These are phyloP conservation scores for Fusarium metavorans DNA, from an alignment of 2,329 filamentous ascomycete genomes.

Conservation along the genomic window DNA sequence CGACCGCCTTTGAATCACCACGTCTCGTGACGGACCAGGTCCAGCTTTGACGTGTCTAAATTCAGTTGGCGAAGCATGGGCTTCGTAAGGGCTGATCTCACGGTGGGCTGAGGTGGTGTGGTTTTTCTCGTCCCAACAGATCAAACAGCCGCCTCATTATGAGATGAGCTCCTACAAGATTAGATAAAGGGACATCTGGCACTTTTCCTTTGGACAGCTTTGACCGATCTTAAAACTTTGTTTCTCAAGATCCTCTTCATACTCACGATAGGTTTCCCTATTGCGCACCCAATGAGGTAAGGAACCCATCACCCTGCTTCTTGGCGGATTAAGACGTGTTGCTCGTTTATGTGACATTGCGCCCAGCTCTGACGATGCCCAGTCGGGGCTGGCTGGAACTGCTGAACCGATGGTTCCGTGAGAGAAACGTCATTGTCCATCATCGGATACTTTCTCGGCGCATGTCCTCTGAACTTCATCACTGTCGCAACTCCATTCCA, in stretches of 20 bases:
- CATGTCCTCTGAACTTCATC: neutral
- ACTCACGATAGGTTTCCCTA: neutral
- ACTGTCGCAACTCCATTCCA: neutral
- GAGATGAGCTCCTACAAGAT: neutral
- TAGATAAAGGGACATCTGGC: conserved; percentile 13
- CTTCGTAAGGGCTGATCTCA: conserved; percentile 12
- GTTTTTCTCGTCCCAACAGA: conserved; percentile 24
- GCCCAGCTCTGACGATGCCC: neutral
- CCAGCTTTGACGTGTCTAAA: conserved; percentile 2
- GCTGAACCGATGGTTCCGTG: neutral
- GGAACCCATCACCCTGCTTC: neutral
- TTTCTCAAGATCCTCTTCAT: neutral
- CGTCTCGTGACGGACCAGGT: neutral
- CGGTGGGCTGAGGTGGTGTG: conserved; percentile 36
- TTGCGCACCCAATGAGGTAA: neutral
- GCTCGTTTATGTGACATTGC: neutral
- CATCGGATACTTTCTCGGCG: neutral
- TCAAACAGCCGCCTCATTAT: neutral
- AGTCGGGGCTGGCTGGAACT: neutral
- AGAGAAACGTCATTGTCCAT: neutral
- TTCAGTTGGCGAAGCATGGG: conserved; percentile 2
- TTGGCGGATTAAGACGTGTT: neutral
- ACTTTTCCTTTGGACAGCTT: neutral
- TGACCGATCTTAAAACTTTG: neutral
- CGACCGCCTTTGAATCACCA: neutral